Percentiles rank a stretch among this genome's conserved stretches.
These are phyloP conservation scores for Trichoderma arundinaceum DNA, from an alignment of 2,329 filamentous ascomycete genomes.

Conservation along the genomic window DNA sequence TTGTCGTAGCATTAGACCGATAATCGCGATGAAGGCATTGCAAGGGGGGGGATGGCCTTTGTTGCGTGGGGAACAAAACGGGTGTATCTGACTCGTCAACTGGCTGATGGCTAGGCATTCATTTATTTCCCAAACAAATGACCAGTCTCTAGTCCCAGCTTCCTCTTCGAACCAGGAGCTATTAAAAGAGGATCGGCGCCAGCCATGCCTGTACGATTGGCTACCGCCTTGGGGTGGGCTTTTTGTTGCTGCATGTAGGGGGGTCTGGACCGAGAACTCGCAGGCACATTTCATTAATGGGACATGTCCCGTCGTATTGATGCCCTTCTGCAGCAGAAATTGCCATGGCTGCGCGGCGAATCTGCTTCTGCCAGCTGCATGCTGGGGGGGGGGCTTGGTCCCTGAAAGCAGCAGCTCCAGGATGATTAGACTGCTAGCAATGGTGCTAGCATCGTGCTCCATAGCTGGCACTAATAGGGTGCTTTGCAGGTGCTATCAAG, in stretches of 20 bases:
- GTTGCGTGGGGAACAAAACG: constrained; percentile 17
- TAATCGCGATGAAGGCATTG: constrained; percentile 22
- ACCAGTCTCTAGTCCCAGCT: constrained; percentile 19
- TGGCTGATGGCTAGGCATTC: constrained; percentile 9
- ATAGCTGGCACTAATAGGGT: constrained; percentile 15
- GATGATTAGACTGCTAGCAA: too few relatives aligned
- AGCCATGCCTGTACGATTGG: constrained; percentile 26
- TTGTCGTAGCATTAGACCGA: constrained; percentile 15
- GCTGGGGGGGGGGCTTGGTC: not conserved
- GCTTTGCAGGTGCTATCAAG: constrained; percentile 15
- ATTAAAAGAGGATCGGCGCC: constrained; percentile 27
- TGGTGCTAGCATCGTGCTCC: not conserved
- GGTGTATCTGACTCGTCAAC: constrained; percentile 27
- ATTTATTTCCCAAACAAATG: constrained; percentile 11
- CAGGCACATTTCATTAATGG: constrained; percentile 6
- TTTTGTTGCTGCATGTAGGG: constrained; percentile 4
- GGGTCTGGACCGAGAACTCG: constrained; percentile 20
- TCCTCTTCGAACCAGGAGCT: constrained; percentile 25
- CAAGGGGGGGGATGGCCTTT: not conserved
- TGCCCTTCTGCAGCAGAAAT: constrained; percentile 13
- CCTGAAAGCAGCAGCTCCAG: constrained; percentile 12
- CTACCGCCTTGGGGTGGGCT: constrained; percentile 11
- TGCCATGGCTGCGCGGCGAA: constrained; percentile 11
- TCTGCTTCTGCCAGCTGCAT: constrained; percentile 14
- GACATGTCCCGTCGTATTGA: constrained; percentile 14